Conservation (phyloP, 352 stramenopile species). For the Phytophthora constricta region DNA sequence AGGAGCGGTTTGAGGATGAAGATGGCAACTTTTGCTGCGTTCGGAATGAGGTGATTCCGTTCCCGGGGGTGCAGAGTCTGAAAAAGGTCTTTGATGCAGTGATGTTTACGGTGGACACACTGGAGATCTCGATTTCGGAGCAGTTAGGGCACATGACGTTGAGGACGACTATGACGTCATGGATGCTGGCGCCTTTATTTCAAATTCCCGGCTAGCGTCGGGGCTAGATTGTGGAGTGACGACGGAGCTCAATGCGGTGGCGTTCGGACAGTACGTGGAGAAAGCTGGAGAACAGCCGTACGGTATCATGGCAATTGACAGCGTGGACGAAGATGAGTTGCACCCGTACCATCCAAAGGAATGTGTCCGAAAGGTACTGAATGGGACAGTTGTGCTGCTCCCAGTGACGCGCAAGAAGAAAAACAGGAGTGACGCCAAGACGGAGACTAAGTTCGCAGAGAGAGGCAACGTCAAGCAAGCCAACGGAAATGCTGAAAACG, state of each 20-base stretch:
- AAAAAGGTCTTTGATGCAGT: constrained; percentile 39
- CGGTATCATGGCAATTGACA: constrained; percentile 29
- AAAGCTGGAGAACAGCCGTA: not conserved
- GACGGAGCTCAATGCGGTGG: not conserved
- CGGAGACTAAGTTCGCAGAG: too few species aligned
- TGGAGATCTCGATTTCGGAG: constrained; percentile 47
- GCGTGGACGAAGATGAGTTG: constrained; percentile 39
- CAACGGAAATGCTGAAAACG: too few species aligned
- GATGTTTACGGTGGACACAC: constrained; percentile 31
- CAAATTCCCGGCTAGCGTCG: not conserved
- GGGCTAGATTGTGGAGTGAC: not conserved
- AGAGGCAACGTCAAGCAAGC: too few species aligned
- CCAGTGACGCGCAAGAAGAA: constrained; percentile 1
- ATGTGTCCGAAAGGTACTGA: constrained; percentile 29
- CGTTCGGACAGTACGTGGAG: constrained; percentile 65
- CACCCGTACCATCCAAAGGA: constrained; percentile 38
- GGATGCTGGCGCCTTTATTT: not conserved
- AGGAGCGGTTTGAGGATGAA: constrained; percentile 19
- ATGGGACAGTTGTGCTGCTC: constrained; percentile 20
- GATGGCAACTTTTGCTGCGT: constrained; percentile 32
- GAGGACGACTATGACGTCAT: constrained; percentile 27
- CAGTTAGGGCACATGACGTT: constrained; percentile 33
- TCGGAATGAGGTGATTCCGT: constrained; percentile 37
- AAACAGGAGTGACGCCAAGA: too few species aligned
- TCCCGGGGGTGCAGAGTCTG: constrained; percentile 26